These are phyloP conservation scores for Rasamsonia emersonii DNA, from an alignment of 2,329 filamentous ascomycete genomes.

Conservation along the genomic window DNA sequence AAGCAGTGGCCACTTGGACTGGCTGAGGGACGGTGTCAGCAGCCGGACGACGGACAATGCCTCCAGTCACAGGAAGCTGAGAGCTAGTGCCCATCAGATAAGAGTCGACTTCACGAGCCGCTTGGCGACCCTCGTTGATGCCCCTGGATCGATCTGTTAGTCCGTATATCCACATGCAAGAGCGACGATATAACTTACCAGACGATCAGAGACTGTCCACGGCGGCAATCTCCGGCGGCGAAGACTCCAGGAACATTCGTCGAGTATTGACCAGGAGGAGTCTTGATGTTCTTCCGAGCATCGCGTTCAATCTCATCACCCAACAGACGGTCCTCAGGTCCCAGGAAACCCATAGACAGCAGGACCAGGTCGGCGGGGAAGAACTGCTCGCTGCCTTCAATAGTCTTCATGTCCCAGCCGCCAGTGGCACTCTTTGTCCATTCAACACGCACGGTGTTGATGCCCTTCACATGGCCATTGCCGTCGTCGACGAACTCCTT, in stretches of 20 bases:
- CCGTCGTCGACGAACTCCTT: conserved; percentile 93
- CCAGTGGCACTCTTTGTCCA: conserved; percentile 86
- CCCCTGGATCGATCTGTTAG: conserved; percentile 47
- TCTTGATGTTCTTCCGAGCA: conserved; percentile 92
- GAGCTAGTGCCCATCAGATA: conserved; percentile 71
- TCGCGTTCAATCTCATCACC: conserved; percentile 88
- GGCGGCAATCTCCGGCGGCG: conserved; percentile 88
- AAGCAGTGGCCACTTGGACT: conserved; percentile 9
- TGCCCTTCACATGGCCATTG: conserved; percentile 79
- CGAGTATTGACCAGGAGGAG: conserved; percentile 72
- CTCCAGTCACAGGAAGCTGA: conserved; percentile 78
- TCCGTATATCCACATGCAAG: conserved; percentile 3
- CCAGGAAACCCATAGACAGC: conserved; percentile 94
- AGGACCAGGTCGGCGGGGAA: conserved; percentile 94
- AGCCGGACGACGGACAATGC: conserved; percentile 75
- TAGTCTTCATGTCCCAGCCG: conserved; percentile 98
- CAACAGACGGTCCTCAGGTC: conserved; percentile 80
- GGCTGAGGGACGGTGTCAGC: conserved; percentile 33
- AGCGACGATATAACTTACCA: conserved; percentile 54
- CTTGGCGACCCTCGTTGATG: conserved; percentile 93
- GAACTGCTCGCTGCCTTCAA: conserved; percentile 87
- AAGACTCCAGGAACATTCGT: conserved; percentile 87
- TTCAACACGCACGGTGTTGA: conserved; percentile 91
- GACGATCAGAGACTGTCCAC: conserved; percentile 91
- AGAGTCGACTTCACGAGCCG: conserved; percentile 82